Conservation (phyloP, 768 basidiomycete species). For the Rhodosporidiobolus odoratus region DNA sequence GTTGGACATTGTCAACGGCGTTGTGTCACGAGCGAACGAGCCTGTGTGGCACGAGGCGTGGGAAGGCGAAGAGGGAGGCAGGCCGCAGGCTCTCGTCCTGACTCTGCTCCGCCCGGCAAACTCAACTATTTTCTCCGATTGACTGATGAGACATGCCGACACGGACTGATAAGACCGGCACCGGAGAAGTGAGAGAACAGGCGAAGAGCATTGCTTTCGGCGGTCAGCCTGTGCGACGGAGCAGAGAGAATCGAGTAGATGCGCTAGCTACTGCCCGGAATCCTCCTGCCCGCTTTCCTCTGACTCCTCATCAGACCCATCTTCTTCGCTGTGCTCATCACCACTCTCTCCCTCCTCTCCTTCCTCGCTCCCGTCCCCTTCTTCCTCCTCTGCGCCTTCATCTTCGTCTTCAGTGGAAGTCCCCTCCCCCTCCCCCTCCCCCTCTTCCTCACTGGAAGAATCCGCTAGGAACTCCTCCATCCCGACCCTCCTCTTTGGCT, state of each 20-base stretch:
- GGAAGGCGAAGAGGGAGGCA: background rate
- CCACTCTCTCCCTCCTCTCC: constrained; percentile 22
- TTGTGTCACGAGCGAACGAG: background rate
- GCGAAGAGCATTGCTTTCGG: background rate
- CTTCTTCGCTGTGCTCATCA: no score
- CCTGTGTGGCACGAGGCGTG: background rate
- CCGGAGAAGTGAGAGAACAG: background rate
- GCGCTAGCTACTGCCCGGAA: no score
- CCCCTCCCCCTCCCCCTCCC: constrained; percentile 20
- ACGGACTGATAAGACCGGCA: background rate
- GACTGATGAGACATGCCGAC: no score
- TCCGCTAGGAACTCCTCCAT: constrained; percentile 29
- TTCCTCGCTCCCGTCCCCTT: constrained; percentile 31
- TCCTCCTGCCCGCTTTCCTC: background rate
- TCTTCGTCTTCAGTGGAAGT: constrained; percentile 14
- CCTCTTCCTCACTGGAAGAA: constrained; percentile 40
- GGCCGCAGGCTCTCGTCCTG: background rate
- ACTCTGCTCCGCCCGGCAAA: no score
- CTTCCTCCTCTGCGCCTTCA: constrained; percentile 30
- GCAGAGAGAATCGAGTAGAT: no score
- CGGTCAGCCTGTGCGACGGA: background rate
- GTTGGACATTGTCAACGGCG: constrained; percentile 2
- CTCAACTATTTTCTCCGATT: no score
- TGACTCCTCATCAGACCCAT: background rate
- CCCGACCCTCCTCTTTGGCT: background rate